Percentiles rank a stretch among this genome's conserved stretches.
These are phyloP conservation scores for Fonsecaea nubica DNA, from an alignment of 2,329 filamentous ascomycete genomes.

Conservation along the genomic window DNA sequence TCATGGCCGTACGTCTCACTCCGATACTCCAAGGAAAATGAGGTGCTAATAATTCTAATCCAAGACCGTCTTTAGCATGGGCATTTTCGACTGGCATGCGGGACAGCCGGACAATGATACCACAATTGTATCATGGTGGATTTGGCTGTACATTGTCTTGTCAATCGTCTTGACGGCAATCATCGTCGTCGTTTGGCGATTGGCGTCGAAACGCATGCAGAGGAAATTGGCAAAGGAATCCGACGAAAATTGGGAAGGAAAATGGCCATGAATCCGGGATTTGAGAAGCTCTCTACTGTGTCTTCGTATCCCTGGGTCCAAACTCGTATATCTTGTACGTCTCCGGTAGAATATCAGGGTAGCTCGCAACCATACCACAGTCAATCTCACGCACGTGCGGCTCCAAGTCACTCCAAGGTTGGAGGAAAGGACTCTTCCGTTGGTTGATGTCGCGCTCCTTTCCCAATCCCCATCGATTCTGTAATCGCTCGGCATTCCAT, in stretches of 20 bases:
- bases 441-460: not conserved
- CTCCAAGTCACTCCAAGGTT: constrained; percentile 7
- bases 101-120: not conserved
- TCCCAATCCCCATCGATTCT: constrained; percentile 7
- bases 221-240: no score
- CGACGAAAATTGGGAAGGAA: no score
- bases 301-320: not conserved
- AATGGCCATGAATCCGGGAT: no score
- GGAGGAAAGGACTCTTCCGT: constrained; percentile 7
- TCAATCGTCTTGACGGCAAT: not conserved
- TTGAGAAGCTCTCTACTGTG: no score
- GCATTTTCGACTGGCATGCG: not conserved
- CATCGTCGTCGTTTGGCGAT: no score
- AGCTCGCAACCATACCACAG: constrained; percentile 2
- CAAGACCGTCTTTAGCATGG: not conserved
- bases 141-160: not conserved
- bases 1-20: not conserved
- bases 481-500: constrained; percentile 15
- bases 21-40: no score
- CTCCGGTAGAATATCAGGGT: not conserved
- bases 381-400: constrained; percentile 6
- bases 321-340: constrained; percentile 9
- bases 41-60: no score
- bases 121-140: not conserved
- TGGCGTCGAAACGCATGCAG: no score